Conservation (phyloP, 495 filamentous ascomycete genomes). For the Daldinia childiae region DNA sequence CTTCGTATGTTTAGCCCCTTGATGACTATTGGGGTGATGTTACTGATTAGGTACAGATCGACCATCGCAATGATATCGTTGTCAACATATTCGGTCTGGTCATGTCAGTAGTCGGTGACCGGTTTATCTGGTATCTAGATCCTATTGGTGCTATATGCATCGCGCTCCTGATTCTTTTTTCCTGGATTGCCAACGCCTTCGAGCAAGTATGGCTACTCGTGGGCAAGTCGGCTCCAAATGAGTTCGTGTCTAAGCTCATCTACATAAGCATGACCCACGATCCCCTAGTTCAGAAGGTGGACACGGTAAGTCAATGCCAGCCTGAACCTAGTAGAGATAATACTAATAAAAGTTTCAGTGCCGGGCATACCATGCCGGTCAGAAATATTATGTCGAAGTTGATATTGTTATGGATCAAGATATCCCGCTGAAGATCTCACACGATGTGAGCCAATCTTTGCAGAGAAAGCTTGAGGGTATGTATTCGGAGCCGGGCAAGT, state of each 20-base stretch:
- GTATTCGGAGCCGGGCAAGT: not conserved
- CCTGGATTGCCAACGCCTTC: constrained; percentile 64
- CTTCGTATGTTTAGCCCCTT: constrained; percentile 49
- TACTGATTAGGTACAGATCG: constrained; percentile 46
- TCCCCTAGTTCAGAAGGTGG: constrained; percentile 61
- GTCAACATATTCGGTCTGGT: constrained; percentile 64
- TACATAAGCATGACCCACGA: constrained; percentile 67
- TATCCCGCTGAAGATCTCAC: constrained; percentile 58
- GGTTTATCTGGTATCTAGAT: constrained; percentile 65
- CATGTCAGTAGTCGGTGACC: constrained; percentile 63
- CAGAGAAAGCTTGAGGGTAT: constrained; percentile 64
- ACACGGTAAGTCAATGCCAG: constrained; percentile 51
- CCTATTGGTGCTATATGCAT: constrained; percentile 66
- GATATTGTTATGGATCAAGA: constrained; percentile 66
- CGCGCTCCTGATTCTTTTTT: constrained; percentile 62
- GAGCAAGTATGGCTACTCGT: constrained; percentile 66
- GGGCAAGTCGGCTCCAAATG: constrained; percentile 62
- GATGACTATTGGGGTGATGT: not conserved
- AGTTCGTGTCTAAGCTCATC: constrained; percentile 66
- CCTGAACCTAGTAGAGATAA: not conserved
- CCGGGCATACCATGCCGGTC: constrained; percentile 65
- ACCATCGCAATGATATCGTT: constrained; percentile 66
- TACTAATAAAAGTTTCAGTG: constrained; percentile 43
- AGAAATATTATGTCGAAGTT: constrained; percentile 66
- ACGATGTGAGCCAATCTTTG: constrained; percentile 63